Base-by-base conservation (phyloP, 306 rosid genomes). In the Glycine soja region DNA sequence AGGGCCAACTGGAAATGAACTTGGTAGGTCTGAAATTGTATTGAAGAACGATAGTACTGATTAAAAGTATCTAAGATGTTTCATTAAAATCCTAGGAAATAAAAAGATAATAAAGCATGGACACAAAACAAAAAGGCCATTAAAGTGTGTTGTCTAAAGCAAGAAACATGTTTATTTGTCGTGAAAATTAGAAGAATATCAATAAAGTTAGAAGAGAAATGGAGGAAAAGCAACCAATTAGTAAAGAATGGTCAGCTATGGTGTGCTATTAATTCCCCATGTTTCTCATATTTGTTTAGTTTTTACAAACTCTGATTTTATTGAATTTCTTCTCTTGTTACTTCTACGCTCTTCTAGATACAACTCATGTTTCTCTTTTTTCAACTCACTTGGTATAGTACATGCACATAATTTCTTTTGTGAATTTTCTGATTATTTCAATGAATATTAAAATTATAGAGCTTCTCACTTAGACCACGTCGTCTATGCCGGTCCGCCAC, bases 131-230 rank as follows among this genome's bases (percentile, higher is more conserved):
- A 65, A 24, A 77, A 19, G 19, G 54, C 52, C 53, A 36, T 64
- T 64, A 15, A 77, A 50, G 43, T n/a, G 51, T n/a, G 51, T 66
- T 67, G 8, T n/a, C 50, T 42, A 67, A 65, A 65, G 48, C 71
- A 65, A 78, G 45, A 67, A 67, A 65, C 53, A 18, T 38, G 75
- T 67, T 77, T 40, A 66, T 8, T 54, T 30, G 12, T 38, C 15
- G 65, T 32, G 40, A 68, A 50, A 78, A 67, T 53, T 19, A 18
- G 48, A 24, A 62, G 70, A 65, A 65, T 9, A 9, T 38, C 3
- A 57, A 74, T 7, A 32, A 62, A 76, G 72, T 15, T 34, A 14
- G 36, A 52, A 52, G 46, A 63, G 40, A 32, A 34, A 50, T 12
- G 15, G 30, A 53, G 71, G 75, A 19, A 78, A 78, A 40, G 32